These are phyloP conservation scores for Fusarium sp. DNA, from an alignment of 2,329 filamentous ascomycete species.

Conservation along the genomic window DNA sequence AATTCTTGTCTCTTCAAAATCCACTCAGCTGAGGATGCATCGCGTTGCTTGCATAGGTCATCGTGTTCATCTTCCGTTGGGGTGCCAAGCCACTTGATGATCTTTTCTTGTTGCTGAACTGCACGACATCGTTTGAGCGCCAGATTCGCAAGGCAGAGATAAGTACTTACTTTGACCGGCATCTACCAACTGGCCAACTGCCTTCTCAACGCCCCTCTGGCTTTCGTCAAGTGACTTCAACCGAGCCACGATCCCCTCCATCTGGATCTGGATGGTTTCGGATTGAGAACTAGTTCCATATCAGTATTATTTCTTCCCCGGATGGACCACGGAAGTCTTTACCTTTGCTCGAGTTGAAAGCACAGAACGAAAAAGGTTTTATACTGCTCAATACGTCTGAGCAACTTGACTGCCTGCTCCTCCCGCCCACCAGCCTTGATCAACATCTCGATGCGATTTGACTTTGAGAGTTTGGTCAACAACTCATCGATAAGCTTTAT, in stretches of 20 bases:
- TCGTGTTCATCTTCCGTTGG: background rate
- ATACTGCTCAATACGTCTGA: background rate
- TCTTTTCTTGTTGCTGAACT: background rate
- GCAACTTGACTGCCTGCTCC: rapidly evolving
- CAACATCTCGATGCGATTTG: background rate
- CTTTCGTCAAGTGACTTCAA: rapidly evolving
- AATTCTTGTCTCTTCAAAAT: background rate
- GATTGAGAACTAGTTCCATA: background rate
- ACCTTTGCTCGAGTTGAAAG: background rate
- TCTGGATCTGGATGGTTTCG: rapidly evolving
- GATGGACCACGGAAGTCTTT: too few species aligned
- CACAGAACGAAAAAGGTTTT: background rate
- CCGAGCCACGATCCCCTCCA: rapidly evolving
- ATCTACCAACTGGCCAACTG: rapidly evolving
- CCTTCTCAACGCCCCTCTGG: rapidly evolving
- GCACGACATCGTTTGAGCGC: rapidly evolving
- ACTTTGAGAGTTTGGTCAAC: background rate
- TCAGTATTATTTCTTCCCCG: too few species aligned
- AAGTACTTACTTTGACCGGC: background rate
- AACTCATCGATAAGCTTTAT: background rate
- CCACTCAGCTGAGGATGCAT: background rate
- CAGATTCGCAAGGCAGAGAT: rapidly evolving
- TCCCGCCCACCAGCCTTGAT: background rate
- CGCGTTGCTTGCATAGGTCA: background rate
- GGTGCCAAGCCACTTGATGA: background rate